These are phyloP conservation scores for Chlorella sp. DNA, from an alignment of 139 green algal genomes.

Conservation along the genomic window DNA sequence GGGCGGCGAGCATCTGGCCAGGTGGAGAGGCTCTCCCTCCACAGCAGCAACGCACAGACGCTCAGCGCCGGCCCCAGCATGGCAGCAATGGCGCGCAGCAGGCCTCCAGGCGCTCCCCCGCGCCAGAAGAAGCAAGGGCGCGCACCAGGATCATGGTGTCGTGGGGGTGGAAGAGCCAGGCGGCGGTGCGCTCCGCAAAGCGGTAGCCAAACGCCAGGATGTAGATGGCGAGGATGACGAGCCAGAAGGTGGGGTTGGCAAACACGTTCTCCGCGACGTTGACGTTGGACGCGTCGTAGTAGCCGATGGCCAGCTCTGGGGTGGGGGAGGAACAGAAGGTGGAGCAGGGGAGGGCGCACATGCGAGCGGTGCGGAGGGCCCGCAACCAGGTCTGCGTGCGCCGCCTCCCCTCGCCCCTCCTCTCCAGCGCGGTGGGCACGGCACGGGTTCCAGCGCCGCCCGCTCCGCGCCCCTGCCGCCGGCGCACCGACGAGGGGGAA, in stretches of 20 bases:
- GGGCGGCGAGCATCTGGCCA: not conserved
- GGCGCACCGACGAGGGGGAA: conserved; percentile 50
- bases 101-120: not conserved
- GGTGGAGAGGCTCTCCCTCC: not conserved
- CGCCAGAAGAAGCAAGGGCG: not conserved
- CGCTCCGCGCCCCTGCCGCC: not conserved
- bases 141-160: conserved; percentile 48
- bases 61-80: not conserved
- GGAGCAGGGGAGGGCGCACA: too few relatives aligned
- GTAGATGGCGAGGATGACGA: conserved; percentile 45
- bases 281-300: conserved; percentile 53
- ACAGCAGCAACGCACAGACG: not conserved
- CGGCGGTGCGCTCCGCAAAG: conserved; percentile 42
- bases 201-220: conserved; percentile 49
- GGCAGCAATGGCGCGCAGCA: not conserved
- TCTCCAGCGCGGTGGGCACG: too few relatives aligned
- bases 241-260: conserved; percentile 49
- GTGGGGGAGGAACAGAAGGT: not conserved
- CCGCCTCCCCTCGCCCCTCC: too few relatives aligned
- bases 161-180: conserved; percentile 55
- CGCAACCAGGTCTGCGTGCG: too few relatives aligned
- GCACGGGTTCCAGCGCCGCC: too few relatives aligned
- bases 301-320: conserved; percentile 39
- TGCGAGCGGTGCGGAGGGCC: too few relatives aligned
- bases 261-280: conserved; percentile 46